Evolutionary conservation across 2,329 filamentous ascomycete genomes (phyloP), one percentile per base, ranked within the genome.

Genomic region (Fonsecaea monophora): DNA sequence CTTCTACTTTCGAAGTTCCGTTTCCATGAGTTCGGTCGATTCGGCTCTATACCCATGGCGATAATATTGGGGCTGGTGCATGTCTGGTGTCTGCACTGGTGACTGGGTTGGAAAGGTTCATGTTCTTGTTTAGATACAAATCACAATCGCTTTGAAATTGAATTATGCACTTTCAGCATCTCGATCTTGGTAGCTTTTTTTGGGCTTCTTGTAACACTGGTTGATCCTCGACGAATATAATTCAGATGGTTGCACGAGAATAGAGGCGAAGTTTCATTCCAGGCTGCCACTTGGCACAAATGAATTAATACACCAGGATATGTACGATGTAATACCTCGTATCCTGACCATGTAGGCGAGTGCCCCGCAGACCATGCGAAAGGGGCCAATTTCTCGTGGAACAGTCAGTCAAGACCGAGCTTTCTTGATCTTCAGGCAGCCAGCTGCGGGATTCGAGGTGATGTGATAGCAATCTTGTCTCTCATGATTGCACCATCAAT

Each of bases 31-130:
- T 63, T 63, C 21, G 45, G 54, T 60, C 50, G 53, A 55, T 8
- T 50, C 18, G 59, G 42, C 54, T 62, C 30, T 61, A 68, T 68
- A 68, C 66, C 66, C 66, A 45, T 54, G 62, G 60, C 50, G 56
- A 56, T 53, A 35, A 40, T 37, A 7, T 53, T 54, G 53, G 40
- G 45, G 32, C 18, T 5, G 45, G 40, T 55, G 45, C 45, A 37
- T 64, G 56, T 60, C 59, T 63, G 66, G 54, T 45, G 66, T 63
- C 57, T 60, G 53, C 59, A 25, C 25, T 25, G 25, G 25, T 25
- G 25, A 45, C 45, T 30, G 40, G 58, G 54, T 60, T 40, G 63
- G 53, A 57, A 34, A 50, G 40, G 57, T 10, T 25, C n/a, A 48
- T 56, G 61, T 25, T 21, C 53, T 65, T 42, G 53, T 64, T 45